Conservation (phyloP, 441 rosid genomes). For the Arabidopsis lyrata region DNA sequence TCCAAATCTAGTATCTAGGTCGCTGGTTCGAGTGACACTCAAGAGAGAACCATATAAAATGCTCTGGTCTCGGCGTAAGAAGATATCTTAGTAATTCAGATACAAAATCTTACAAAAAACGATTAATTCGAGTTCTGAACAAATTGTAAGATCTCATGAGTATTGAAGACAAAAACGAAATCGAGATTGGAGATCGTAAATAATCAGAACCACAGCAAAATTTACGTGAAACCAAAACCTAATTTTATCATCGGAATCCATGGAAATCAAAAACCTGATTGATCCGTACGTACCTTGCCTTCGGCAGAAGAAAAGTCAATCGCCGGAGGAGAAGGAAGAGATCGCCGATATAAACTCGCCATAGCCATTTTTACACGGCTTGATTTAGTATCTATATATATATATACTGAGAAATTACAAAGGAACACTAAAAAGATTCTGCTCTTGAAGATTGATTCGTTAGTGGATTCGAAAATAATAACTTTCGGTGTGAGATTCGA, state of each 20-base stretch:
- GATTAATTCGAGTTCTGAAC: too few species aligned
- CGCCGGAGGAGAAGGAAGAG: conserved; percentile 72
- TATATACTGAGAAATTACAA: not conserved
- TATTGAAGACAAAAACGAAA: not conserved
- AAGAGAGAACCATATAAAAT: too few species aligned
- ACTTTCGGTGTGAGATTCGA: conserved; percentile 36
- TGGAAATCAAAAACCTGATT: not conserved
- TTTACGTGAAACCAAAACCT: not conserved
- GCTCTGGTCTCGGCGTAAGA: too few species aligned
- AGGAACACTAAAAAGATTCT: not conserved
- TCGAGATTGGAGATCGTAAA: not conserved
- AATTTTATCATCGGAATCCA: not conserved
- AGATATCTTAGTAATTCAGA: too few species aligned
- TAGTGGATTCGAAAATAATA: conserved; percentile 19
- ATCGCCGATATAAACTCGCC: conserved; percentile 58
- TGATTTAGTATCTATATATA: not conserved
- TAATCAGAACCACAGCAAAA: too few species aligned
- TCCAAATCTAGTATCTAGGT: too few species aligned
- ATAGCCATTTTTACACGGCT: conserved; percentile 49
- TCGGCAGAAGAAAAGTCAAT: conserved; percentile 62
- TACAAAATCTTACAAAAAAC: too few species aligned
- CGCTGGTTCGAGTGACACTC: too few species aligned
- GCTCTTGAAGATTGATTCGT: conserved; percentile 26
- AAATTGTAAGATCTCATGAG: too few species aligned
- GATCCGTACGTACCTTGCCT: conserved; percentile 57